These are phyloP conservation scores for Mycothermus thermophilus DNA, from an alignment of 495 filamentous ascomycete genomes.

Conservation along the genomic window DNA sequence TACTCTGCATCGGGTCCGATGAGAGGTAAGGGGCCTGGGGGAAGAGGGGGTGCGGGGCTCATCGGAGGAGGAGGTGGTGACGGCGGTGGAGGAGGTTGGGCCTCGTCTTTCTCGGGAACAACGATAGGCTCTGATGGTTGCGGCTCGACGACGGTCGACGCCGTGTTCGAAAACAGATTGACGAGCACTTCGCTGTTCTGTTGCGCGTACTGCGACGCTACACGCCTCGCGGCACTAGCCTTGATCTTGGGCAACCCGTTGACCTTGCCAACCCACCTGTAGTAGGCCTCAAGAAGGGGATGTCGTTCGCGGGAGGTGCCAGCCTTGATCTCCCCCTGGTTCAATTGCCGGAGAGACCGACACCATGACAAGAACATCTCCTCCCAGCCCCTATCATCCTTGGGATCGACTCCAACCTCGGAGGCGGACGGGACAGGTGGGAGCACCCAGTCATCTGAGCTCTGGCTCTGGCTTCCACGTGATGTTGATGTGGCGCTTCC, in stretches of 20 bases:
- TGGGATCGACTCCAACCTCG: constrained; percentile 1
- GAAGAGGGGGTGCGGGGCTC: no score
- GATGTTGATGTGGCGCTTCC: background rate
- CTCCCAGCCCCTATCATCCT: constrained; percentile 8
- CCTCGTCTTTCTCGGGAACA: background rate
- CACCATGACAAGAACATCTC: constrained; percentile 12
- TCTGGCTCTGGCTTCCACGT: background rate
- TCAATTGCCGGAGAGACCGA: constrained; percentile 6
- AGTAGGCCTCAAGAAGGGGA: constrained; percentile 2
- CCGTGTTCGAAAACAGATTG: background rate
- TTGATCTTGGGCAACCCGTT: constrained; percentile 8
- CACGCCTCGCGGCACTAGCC: constrained; percentile 4
- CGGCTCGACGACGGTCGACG: background rate
- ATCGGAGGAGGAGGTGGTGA: background rate
- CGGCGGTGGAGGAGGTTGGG: background rate
- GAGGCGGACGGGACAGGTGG: constrained; percentile 3
- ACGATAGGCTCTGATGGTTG: background rate
- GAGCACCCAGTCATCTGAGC: constrained; percentile 3
- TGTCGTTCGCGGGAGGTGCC: background rate
- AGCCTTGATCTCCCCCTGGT: constrained; percentile 3
- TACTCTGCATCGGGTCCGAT: constrained; percentile 13
- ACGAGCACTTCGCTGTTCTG: constrained; percentile 1
- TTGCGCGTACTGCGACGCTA: constrained; percentile 4
- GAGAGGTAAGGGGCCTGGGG: background rate
- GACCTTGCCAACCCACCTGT: constrained; percentile 10